These are phyloP conservation scores for Steccherinum ochraceum DNA, from an alignment of 768 basidiomycete genomes.

Conservation along the genomic window DNA sequence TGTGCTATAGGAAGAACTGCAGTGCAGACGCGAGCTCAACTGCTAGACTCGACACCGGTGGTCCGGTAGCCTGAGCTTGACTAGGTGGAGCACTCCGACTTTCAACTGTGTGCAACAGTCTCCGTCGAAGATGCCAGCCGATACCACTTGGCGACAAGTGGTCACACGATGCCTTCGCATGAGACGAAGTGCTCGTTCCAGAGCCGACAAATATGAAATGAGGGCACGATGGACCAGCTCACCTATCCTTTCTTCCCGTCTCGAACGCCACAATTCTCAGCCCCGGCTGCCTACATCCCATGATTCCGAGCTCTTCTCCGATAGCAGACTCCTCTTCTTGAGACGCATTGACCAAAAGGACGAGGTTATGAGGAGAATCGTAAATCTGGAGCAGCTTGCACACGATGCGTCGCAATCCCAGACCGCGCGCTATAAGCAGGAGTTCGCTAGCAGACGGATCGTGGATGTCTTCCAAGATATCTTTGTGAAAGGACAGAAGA, in stretches of 20 bases:
- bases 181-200: neutral
- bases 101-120: too few species aligned
- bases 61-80: too few species aligned
- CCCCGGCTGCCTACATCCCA: conserved; percentile 87
- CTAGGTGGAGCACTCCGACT: too few species aligned
- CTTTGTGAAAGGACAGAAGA: conserved; percentile 59
- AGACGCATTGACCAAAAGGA: conserved; percentile 79
- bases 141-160: too few species aligned
- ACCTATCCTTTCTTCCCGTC: conserved; percentile 75
- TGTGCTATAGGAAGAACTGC: too few species aligned
- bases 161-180: neutral
- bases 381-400: conserved; percentile 92
- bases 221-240: conserved; percentile 16
- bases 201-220: neutral
- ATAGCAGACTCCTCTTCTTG: conserved; percentile 88
- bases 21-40: too few species aligned
- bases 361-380: conserved; percentile 75
- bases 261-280: conserved; percentile 81
- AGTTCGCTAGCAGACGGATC: conserved; percentile 72
- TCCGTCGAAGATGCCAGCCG: too few species aligned
- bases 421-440: conserved; percentile 79
- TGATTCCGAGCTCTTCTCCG: conserved; percentile 86
- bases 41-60: too few species aligned
- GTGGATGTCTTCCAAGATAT: conserved; percentile 61
- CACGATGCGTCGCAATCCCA: conserved; percentile 78